Conservation (phyloP, 179 eudicot genomes). For the Vitellaria paradoxa region DNA sequence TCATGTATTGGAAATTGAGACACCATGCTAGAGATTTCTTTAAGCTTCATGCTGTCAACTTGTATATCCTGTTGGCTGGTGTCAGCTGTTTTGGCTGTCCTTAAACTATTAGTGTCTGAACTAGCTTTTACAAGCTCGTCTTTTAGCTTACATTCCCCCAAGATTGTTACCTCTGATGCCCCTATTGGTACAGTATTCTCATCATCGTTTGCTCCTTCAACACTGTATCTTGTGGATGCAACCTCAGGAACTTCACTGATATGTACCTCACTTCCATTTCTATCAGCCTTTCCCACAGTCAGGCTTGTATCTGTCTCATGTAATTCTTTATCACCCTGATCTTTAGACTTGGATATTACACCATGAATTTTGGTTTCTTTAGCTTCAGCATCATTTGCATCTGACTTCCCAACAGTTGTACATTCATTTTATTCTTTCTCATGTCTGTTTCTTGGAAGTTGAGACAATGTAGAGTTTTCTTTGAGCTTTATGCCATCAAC, state of each 20-base stretch:
- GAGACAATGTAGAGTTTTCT: constrained; percentile 2
- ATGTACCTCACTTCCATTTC: neutral
- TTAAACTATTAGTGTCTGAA: neutral
- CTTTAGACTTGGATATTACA: neutral
- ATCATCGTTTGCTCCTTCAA: neutral
- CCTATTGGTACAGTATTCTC: constrained; percentile 9
- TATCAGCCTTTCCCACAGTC: neutral
- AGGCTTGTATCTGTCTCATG: constrained; percentile 2
- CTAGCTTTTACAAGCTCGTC: constrained; percentile 1
- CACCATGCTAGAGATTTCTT: constrained; percentile 5
- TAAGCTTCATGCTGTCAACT: constrained; percentile 8
- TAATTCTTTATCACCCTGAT: constrained; percentile 12
- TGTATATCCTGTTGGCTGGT: neutral
- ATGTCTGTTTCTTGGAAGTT: neutral
- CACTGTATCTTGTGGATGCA: neutral
- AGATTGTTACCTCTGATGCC: constrained; percentile 10
- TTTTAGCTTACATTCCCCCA: constrained; percentile 8
- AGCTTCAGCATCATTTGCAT: constrained; percentile 10
- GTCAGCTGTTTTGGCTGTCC: neutral
- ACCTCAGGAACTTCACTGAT: constrained; percentile 6
- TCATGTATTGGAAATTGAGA: neutral
- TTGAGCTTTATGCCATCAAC: constrained; percentile 7
- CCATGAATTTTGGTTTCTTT: constrained; percentile 7
- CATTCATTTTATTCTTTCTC: constrained; percentile 6
- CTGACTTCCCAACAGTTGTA: constrained; percentile 6